These are phyloP conservation scores for Pulicaria dysenterica DNA, from an alignment of 129 eudicot species.

Conservation along the genomic window DNA sequence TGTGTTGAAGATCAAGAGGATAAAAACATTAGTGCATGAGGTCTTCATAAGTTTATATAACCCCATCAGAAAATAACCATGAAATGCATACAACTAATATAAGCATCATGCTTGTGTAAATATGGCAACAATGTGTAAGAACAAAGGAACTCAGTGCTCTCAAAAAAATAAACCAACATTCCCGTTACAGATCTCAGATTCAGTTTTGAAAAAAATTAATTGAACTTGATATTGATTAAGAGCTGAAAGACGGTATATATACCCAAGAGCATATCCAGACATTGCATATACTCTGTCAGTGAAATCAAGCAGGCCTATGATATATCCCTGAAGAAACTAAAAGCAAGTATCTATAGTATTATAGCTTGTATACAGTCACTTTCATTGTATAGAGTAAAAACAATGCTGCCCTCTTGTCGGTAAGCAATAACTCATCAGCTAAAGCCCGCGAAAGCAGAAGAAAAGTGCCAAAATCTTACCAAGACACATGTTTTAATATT, in stretches of 20 bases:
- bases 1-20: constrained; percentile 25
- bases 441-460: background rate
- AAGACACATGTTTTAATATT: too few relatives aligned
- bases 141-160: constrained; percentile 7
- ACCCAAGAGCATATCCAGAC: background rate
- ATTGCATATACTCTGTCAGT: constrained; percentile 4
- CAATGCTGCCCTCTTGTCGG: background rate
- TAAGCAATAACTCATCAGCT: too few relatives aligned
- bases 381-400: background rate
- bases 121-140: background rate
- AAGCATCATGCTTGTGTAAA: background rate
- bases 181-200: too few relatives aligned
- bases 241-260: background rate
- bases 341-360: background rate
- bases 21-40: background rate
- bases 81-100: background rate
- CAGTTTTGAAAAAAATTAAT: background rate
- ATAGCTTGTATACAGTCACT: background rate
- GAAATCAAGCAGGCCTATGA: background rate
- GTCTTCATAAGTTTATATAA: background rate
- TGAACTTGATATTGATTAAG: background rate
- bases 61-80: background rate
- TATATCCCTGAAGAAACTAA: background rate
- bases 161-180: background rate
- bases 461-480: background rate